Conservation (phyloP, 2,329 filamentous ascomycete species). For the Xylaria sp. region DNA sequence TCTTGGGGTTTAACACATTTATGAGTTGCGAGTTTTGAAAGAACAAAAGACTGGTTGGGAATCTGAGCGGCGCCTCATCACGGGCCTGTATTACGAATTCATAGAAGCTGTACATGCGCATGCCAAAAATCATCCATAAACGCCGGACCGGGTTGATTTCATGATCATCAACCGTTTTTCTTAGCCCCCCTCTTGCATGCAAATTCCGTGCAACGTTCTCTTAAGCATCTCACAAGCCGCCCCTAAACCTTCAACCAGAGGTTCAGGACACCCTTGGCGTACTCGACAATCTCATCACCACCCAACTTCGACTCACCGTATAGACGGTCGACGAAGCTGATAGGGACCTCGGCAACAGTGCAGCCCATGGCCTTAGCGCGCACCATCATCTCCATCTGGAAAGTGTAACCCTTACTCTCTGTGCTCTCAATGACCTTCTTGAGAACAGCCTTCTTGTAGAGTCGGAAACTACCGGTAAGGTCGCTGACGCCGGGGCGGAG, state of each 20-base stretch:
- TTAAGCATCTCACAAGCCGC: neutral
- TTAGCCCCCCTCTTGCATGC: conserved; percentile 14
- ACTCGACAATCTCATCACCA: conserved; percentile 92
- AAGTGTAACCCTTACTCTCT: conserved; percentile 94
- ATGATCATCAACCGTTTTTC: conserved; percentile 10
- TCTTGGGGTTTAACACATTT: neutral
- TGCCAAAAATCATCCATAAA: conserved; percentile 22
- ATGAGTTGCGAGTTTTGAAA: neutral
- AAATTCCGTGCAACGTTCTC: conserved; percentile 8
- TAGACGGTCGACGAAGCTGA: conserved; percentile 89
- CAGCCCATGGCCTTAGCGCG: conserved; percentile 93
- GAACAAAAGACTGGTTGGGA: neutral
- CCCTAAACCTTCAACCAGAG: conserved; percentile 71
- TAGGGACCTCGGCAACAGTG: conserved; percentile 90
- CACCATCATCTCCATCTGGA: conserved; percentile 99
- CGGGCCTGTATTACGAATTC: conserved; percentile 20
- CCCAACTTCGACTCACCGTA: conserved; percentile 96
- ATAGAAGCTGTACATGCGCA: conserved; percentile 20
- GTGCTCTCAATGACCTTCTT: conserved; percentile 86
- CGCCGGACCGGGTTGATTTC: conserved; percentile 19
- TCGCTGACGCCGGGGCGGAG: conserved; percentile 91
- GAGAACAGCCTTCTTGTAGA: conserved; percentile 89
- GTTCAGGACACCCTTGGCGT: conserved; percentile 76
- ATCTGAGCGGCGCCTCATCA: conserved; percentile 5
- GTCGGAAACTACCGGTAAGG: conserved; percentile 85